Evolutionary conservation across 2,329 filamentous ascomycete species (phyloP), one percentile per base, ranked within the genome.

Genomic region (Capronia americana): DNA sequence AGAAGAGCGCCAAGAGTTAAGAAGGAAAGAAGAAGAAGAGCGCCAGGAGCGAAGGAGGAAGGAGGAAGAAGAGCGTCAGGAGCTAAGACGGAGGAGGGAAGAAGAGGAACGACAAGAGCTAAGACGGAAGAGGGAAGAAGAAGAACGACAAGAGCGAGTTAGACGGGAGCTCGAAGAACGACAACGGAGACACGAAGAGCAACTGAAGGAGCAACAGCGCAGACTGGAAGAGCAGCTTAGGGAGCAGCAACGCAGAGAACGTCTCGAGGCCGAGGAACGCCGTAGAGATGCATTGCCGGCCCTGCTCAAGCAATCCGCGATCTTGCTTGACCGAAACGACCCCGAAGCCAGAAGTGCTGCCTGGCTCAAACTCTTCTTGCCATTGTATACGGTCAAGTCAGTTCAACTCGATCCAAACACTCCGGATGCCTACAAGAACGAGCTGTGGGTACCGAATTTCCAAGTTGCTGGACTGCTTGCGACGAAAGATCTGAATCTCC

Each of bases 361-460:
- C 24, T 83, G 81, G 78, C 75, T 83, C 41, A 76, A 75, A 59
- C 79, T 79, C 57, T 82, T 82, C 70, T 77, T 82, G 71, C 82
- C 82, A 24, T 70, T 84, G 23, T 79, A 79, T 38, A 81, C 79
- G 23, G 82, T 78, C 8, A 75, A 75, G 50, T 81, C 79, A 7
- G 71, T 73, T 38, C 79, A 83, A 64, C 75, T 84, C 10, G 78
- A 83, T 61, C 75, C 77, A 14, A 67, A 68, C 26, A 81, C 78
- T 72, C 71, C 72, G 20, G 60, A 65, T 20, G 76, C 79, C 34
- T 61, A 77, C 41, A 77, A 77, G 17, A 75, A 79, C 28, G 82
- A 84, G 64, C 75, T 76, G 71, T 84, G 82, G 81, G 77, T 83
- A 68, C 79, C 80, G 24, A 84, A 83, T 63, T 82, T 81, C 69